Base-by-base conservation (phyloP, 768 basidiomycete species). In the Asterophora parasitica region DNA sequence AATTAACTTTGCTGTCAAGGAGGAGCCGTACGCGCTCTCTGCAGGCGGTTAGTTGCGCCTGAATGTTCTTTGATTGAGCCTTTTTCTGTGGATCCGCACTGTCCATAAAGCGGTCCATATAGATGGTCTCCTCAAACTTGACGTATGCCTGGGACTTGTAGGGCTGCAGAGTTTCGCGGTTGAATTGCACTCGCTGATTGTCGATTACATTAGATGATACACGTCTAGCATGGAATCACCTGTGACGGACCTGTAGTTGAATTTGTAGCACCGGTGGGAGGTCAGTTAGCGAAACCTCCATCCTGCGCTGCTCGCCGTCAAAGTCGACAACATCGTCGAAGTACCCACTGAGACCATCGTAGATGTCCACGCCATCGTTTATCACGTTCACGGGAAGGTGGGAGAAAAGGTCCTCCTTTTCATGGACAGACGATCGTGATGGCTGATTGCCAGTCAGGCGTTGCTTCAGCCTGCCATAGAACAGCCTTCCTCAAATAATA, bases 141-240 rank as follows among this genome's bases (percentile, higher is more conserved):
- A 99, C 85, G 64, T 92, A 95, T 3, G 92, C 92, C 60, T 99
- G 95, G 4, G 90, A 92, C 65, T 99, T 99, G 73, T 89, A 92
- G 12, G 92, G 85, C 54, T 93, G 88, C 46, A 91, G 75, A 0
- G 88, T 92, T 55, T 91, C 86, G 7, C 92, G 81, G 61, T 98
- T 92, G 70, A 92, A 98, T 75, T 95, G 92, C 4, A 92, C 93
- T 48, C 93, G 74, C 92, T 94, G 56, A 17, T 42, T 43, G 40
- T 39, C 52, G 34, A 44, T 51, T 43, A 48, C 13, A n/a, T 40
- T 39, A 39, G 20, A 15, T 8, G 30, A 33, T 32, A 9, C 17
- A 27, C n/a, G 11, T 11, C 8, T 20, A 7, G 13, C 13, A 45
- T 30, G 8, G 9, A 42, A 44, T 15, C 42, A 11, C 3, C 6